Evolutionary conservation across 768 basidiomycete species (phyloP), one percentile per base, ranked within the genome.

Genomic region (Kwoniella europaea): DNA sequence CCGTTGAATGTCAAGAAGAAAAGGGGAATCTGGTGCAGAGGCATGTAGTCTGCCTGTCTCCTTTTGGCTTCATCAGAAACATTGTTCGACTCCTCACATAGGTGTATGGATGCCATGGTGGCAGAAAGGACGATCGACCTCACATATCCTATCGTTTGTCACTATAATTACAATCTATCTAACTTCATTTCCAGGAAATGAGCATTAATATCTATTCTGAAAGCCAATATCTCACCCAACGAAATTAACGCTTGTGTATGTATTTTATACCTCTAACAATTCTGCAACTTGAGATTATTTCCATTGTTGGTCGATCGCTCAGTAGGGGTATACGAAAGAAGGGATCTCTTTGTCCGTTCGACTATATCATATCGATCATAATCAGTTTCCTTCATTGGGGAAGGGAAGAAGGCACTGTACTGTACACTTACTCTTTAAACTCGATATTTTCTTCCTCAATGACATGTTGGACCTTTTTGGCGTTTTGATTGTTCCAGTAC

Each of bases 391-490:
- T 57, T 18, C 56, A 24, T 12, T 13, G n/a, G 12, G n/a, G 13
- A 29, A 42, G 58, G 44, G 44, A 46, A 46, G 16, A 16, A 16
- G 16, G 44, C 2, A 46, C 16, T 10, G 44, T 10, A 16, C 27
- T 10, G 12, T 12, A 57, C 10, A 50, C 60, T 44, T 22, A 62
- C 60, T 62, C 60, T 50, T 44, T 62, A 41, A 62, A 62, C 20
- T 62, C 60, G 60, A 62, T 62, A 62, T 62, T 62, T 13, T 62
- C 35, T 41, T 62, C 60, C 20, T 62, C 60, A n/a, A 50, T 20
- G 10, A 44, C 41, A 7, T 44, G 60, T 15, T 62, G 35, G 10
- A 27, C 35, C 22, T 22, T 50, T 22, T 62, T 43, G 41, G 60
- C 60, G n/a, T 50, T 43, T 20, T 41, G 15, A n/a, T 7, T 24